phyloP scores from a whole-genome alignment of 73 alveolate species.

The Uronychia setigera region DNA sequence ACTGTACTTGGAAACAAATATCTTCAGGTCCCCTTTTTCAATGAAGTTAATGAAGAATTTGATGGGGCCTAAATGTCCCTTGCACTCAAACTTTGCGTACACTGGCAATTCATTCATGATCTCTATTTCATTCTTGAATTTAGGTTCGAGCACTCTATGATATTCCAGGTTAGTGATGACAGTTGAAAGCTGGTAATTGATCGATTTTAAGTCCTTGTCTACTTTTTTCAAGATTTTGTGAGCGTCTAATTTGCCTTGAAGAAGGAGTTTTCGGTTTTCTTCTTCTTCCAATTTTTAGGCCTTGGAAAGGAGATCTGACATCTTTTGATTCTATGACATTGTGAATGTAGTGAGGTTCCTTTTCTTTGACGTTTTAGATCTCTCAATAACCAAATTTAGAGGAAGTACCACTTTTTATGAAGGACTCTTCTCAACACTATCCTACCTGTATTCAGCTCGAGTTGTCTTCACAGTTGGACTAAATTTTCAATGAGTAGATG shows the following conservation, averaged over 20 bases:
- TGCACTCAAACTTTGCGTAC: conserved; percentile 1
- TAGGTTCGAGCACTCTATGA: not conserved
- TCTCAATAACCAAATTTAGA: not conserved
- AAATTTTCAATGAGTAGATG: too few relatives aligned
- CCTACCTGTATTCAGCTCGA: too few relatives aligned
- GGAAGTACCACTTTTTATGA: not conserved
- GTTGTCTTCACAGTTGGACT: too few relatives aligned
- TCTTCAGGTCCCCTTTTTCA: not conserved
- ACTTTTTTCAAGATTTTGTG: not conserved
- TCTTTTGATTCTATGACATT: not conserved
- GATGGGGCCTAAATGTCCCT: not conserved
- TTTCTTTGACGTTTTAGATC: not conserved
- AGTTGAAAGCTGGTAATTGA: conserved; percentile 9
- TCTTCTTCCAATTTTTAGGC: not conserved
- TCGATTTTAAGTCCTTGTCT: not conserved
- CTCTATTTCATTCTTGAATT: not conserved
- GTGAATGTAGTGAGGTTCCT: not conserved
- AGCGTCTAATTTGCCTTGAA: not conserved
- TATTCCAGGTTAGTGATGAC: conserved; percentile 4
- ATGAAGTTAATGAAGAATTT: not conserved
- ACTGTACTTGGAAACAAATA: not conserved
- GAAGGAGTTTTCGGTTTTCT: not conserved
- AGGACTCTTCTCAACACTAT: too few relatives aligned
- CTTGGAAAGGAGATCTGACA: not conserved
- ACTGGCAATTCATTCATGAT: conserved; percentile 1